A percentile compares a stretch with the other conserved stretches of the same genome.
These are phyloP conservation scores for Rhynchospora tenuis DNA, from an alignment of 176 grass and related monocot species.

Conservation along the genomic window DNA sequence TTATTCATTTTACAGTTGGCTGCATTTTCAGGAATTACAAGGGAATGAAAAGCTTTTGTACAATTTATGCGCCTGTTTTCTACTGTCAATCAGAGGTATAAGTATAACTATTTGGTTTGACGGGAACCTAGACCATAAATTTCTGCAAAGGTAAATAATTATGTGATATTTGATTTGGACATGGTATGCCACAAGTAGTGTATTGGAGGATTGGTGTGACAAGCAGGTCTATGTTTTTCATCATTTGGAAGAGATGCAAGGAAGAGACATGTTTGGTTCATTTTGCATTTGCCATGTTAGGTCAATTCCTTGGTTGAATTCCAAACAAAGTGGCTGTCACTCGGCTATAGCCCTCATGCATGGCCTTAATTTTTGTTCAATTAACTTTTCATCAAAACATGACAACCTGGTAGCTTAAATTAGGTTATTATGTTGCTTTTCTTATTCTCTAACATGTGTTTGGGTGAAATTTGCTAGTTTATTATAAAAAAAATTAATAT, in stretches of 20 bases:
- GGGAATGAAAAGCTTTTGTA: neutral
- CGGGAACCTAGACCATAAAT: neutral
- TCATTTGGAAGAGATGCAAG: constrained; percentile 21
- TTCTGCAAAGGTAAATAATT: neutral
- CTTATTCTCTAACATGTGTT: too few species aligned
- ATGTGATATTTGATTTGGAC: neutral
- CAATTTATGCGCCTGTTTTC: neutral
- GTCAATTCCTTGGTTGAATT: neutral
- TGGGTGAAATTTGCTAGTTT: too few species aligned
- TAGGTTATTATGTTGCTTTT: too few species aligned
- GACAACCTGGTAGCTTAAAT: neutral
- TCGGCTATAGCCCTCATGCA: neutral
- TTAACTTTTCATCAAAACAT: neutral
- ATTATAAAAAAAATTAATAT: too few species aligned
- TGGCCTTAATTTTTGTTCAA: neutral
- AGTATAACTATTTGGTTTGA: neutral
- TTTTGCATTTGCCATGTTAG: constrained; percentile 18
- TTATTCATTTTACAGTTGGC: too few species aligned
- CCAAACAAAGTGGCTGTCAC: constrained; percentile 5
- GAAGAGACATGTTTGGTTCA: constrained; percentile 27
- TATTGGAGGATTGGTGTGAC: constrained; percentile 7
- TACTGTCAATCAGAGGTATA: neutral
- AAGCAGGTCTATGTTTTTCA: constrained; percentile 10
- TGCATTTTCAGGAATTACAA: too few species aligned
- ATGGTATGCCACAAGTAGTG: constrained; percentile 5